Evolutionary conservation across 495 filamentous ascomycete genomes (phyloP).

Genomic region (Tuber microsphaerosporum): DNA sequence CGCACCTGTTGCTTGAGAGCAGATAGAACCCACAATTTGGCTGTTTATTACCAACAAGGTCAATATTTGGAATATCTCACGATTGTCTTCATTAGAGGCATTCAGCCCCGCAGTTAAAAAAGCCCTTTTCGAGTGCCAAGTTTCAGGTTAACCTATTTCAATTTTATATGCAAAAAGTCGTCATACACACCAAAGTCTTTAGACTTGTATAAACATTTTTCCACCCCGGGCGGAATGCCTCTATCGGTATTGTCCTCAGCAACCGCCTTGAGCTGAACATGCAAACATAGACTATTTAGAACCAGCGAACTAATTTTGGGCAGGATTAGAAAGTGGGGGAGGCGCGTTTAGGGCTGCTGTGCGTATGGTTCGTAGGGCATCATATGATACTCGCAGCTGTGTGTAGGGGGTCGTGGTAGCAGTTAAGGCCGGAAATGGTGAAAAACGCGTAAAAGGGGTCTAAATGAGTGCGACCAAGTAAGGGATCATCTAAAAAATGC

Average conservation of each 20-base stretch:
- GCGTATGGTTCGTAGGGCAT: not conserved
- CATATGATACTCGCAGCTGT: not conserved
- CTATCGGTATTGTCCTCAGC: not conserved
- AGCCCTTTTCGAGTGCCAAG: too few species aligned
- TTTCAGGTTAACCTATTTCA: too few species aligned
- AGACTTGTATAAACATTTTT: too few species aligned
- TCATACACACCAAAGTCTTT: too few species aligned
- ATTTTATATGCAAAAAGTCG: too few species aligned
- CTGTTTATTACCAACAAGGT: too few species aligned
- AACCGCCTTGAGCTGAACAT: not conserved
- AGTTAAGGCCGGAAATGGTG: not conserved
- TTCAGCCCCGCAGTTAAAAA: too few species aligned
- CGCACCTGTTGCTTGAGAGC: too few species aligned
- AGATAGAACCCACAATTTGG: too few species aligned
- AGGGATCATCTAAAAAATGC: not conserved
- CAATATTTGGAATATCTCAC: not conserved
- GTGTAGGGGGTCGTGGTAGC: not conserved
- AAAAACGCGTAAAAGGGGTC: not conserved
- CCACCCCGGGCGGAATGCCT: too few species aligned
- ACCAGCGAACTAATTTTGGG: not conserved
- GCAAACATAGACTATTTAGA: not conserved
- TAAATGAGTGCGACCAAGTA: not conserved
- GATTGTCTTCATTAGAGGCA: too few species aligned
- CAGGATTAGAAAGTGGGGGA: not conserved
- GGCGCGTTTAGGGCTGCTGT: not conserved